Evolutionary conservation across 495 filamentous ascomycete genomes (phyloP).

Genomic region (Aspergillus sclerotioniger): DNA sequence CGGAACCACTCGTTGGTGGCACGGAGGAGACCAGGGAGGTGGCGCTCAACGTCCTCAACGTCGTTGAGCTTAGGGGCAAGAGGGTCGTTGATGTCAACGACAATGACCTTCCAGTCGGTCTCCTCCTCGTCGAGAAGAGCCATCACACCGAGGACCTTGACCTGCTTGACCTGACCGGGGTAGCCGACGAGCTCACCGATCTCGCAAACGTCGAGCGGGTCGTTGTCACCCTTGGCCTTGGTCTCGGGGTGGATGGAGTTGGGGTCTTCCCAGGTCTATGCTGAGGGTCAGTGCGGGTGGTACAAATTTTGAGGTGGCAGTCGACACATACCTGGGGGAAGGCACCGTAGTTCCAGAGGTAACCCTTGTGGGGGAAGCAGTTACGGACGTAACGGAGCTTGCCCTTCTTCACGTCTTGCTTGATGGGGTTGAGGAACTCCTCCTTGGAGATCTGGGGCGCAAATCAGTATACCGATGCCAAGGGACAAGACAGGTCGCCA

Average conservation of each 20-base stretch:
- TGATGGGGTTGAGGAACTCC: constrained; percentile 94
- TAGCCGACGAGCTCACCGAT: constrained; percentile 97
- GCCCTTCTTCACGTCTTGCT: constrained; percentile 62
- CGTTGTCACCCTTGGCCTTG: constrained; percentile 99
- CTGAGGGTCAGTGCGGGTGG: constrained; percentile 6
- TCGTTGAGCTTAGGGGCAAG: constrained; percentile 95
- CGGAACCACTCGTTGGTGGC: constrained; percentile 99
- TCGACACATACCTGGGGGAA: constrained; percentile 79
- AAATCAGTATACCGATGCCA: constrained; percentile 12
- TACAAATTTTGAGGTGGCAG: neutral
- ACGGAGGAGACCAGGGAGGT: constrained; percentile 92
- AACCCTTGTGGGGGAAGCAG: constrained; percentile 99
- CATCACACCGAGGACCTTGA: constrained; percentile 99
- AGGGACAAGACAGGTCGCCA: constrained; percentile 3
- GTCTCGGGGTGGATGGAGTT: constrained; percentile 94
- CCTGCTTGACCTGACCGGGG: constrained; percentile 95
- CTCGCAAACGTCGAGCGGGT: constrained; percentile 98
- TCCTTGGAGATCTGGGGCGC: constrained; percentile 80
- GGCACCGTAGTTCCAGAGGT: constrained; percentile 99
- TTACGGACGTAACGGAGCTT: constrained; percentile 93
- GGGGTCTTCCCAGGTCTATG: constrained; percentile 98
- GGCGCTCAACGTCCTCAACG: constrained; percentile 98
- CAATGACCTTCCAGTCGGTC: constrained; percentile 99
- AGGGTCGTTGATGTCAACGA: constrained; percentile 97
- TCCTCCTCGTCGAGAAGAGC: constrained; percentile 98